Evolutionary conservation across 2,329 filamentous ascomycete genomes (phyloP).

Genomic region (Monosporascus sp.): DNA sequence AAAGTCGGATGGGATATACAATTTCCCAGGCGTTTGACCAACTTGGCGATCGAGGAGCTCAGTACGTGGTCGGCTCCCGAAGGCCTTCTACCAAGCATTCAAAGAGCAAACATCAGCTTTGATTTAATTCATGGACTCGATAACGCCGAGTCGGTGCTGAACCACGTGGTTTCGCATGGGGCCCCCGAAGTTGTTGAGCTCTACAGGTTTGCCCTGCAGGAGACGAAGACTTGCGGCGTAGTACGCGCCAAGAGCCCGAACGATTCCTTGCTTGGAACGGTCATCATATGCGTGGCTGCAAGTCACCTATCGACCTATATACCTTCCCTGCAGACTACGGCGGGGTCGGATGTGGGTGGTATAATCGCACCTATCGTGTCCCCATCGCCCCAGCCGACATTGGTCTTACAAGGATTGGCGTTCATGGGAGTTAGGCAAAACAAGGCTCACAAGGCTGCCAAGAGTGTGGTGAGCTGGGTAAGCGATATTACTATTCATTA

Average conservation of each 20-base stretch:
- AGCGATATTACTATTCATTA: slow-evolving; percentile 29
- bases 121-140: slow-evolving; percentile 79
- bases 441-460: slow-evolving; percentile 68
- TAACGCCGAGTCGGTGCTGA: slow-evolving; percentile 67
- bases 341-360: slow-evolving; percentile 59
- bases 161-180: slow-evolving; percentile 68
- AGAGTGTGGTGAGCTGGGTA: slow-evolving; percentile 76
- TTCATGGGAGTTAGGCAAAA: slow-evolving; percentile 78
- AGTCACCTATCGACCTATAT: slow-evolving; percentile 65
- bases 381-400: slow-evolving; percentile 59
- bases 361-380: slow-evolving; percentile 77
- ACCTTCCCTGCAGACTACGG: slow-evolving; percentile 58
- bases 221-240: slow-evolving; percentile 69
- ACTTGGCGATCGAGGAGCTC: slow-evolving; percentile 71
- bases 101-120: slow-evolving; percentile 69
- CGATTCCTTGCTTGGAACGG: slow-evolving; percentile 68
- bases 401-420: slow-evolving; percentile 71
- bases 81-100: slow-evolving; percentile 67
- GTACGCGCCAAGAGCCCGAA: slow-evolving; percentile 72
- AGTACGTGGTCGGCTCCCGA: slow-evolving; percentile 69
- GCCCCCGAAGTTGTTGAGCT: slow-evolving; percentile 75
- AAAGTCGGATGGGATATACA: slow-evolving; percentile 80
- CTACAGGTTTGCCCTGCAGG: slow-evolving; percentile 69
- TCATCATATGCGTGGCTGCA: slow-evolving; percentile 70
- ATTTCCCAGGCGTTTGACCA: slow-evolving; percentile 52